These are phyloP conservation scores for Tylopilus sp. DNA, from an alignment of 768 basidiomycete species.

Conservation along the genomic window DNA sequence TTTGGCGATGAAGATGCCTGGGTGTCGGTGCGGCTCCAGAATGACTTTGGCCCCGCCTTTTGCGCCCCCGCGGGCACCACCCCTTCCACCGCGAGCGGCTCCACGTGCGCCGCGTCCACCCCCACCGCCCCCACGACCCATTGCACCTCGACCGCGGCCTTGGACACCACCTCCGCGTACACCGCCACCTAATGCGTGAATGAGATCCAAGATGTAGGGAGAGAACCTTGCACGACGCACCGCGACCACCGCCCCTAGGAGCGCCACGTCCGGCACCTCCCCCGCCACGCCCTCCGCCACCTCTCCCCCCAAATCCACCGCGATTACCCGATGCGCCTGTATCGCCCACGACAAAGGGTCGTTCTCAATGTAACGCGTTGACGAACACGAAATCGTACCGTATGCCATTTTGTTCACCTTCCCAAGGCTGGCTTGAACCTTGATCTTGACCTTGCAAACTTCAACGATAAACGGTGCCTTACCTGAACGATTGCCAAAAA, in stretches of 20 bases:
- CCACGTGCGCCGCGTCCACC: constrained; percentile 46
- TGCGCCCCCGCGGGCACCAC: constrained; percentile 68
- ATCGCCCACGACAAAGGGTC: neutral
- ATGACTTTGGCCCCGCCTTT: constrained; percentile 85
- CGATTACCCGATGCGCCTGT: constrained; percentile 71
- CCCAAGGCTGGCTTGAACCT: constrained; percentile 12
- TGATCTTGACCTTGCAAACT: constrained; percentile 11
- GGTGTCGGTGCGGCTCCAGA: constrained; percentile 92
- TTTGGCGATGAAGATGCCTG: constrained; percentile 94
- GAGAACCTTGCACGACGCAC: constrained; percentile 11
- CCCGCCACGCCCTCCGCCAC: constrained; percentile 39
- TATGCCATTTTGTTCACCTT: constrained; percentile 32
- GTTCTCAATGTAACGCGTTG: neutral
- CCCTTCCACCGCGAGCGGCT: constrained; percentile 48
- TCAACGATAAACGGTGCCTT: neutral
- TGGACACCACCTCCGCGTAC: constrained; percentile 28
- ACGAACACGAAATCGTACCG: constrained; percentile 21
- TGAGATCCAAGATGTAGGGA: neutral
- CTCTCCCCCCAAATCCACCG: constrained; percentile 57
- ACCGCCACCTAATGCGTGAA: constrained; percentile 6
- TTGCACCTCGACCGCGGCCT: constrained; percentile 34
- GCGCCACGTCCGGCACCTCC: constrained; percentile 38
- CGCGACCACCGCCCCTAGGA: constrained; percentile 39
- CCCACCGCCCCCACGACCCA: constrained; percentile 41
- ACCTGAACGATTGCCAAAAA: constrained; percentile 5